phyloP scores from a whole-genome alignment of 2,329 filamentous ascomycete species.

The Teratosphaeriaceae sp. region DNA sequence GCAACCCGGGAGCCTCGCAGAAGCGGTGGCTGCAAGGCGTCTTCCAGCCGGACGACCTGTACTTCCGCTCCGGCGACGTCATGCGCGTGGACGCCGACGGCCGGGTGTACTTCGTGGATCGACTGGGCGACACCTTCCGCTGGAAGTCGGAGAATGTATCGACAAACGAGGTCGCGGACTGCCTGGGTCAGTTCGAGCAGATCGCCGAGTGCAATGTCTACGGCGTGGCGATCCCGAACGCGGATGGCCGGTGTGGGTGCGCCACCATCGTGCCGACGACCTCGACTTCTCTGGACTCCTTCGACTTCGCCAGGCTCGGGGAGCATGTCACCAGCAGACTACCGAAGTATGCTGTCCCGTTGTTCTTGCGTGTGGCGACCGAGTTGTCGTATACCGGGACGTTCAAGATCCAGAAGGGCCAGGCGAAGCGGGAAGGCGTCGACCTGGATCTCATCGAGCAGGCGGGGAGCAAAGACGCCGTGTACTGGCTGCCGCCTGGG shows the following conservation, averaged over 20 bases:
- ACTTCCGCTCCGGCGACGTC: slow-evolving; percentile 76
- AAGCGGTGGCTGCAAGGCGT: slow-evolving; percentile 69
- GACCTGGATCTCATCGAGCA: slow-evolving; percentile 51
- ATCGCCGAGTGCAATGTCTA: slow-evolving; percentile 79
- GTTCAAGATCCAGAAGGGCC: slow-evolving; percentile 80
- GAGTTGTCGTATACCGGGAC: slow-evolving; percentile 67
- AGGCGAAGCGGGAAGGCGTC: slow-evolving; percentile 64
- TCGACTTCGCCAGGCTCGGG: slow-evolving; percentile 53
- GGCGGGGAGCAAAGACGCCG: slow-evolving; percentile 38
- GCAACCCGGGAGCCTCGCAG: slow-evolving; percentile 61
- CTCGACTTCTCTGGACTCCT: slow-evolving; percentile 41
- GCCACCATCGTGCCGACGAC: slow-evolving; percentile 57
- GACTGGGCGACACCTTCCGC: slow-evolving; percentile 69
- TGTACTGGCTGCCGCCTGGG: slow-evolving; percentile 62
- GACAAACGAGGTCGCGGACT: slow-evolving; percentile 62
- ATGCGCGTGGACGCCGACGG: slow-evolving; percentile 64
- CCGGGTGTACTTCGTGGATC: slow-evolving; percentile 71
- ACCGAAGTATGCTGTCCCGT: slow-evolving; percentile 66
- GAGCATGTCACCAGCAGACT: slow-evolving; percentile 51
- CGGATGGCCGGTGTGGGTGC: slow-evolving; percentile 79
- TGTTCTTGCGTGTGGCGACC: slow-evolving; percentile 65
- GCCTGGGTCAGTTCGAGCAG: slow-evolving; percentile 57
- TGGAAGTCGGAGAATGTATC: slow-evolving; percentile 58
- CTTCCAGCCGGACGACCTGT: slow-evolving; percentile 68
- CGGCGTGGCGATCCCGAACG: slow-evolving; percentile 69